These are phyloP conservation scores for Talaromyces albobiverticillius DNA, from an alignment of 2,329 filamentous ascomycete species.

Conservation along the genomic window DNA sequence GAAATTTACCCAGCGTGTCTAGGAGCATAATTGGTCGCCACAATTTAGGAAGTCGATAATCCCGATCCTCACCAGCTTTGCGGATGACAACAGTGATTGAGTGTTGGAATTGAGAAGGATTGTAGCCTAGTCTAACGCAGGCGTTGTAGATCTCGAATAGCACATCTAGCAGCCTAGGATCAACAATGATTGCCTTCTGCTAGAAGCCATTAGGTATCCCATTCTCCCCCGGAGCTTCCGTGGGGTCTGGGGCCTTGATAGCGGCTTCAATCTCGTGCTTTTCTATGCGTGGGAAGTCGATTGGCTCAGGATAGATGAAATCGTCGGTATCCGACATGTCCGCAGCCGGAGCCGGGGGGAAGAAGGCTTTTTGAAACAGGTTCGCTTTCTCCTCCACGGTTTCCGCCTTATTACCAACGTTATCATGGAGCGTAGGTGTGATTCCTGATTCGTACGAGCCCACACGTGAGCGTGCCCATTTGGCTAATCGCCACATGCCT, in stretches of 20 bases:
- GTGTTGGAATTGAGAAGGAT: not conserved
- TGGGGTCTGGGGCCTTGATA: not conserved
- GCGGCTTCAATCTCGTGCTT: not conserved
- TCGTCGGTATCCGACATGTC: not conserved
- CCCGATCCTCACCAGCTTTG: not conserved
- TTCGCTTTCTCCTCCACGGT: not conserved
- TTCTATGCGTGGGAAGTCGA: not conserved
- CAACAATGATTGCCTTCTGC: not conserved
- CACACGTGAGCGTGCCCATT: slow-evolving; percentile 20
- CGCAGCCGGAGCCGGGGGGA: not conserved
- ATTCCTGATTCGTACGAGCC: not conserved
- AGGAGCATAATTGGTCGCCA: not conserved
- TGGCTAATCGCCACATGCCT: slow-evolving; percentile 23
- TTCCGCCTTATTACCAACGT: not conserved
- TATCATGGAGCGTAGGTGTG: not conserved
- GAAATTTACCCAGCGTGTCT: slow-evolving; percentile 1
- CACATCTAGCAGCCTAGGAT: not conserved
- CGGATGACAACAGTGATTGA: not conserved
- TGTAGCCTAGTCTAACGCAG: not conserved
- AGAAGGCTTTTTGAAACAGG: not conserved
- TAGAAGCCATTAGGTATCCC: not conserved
- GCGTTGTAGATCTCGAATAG: not conserved
- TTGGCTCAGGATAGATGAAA: not conserved
- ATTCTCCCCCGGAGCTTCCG: not conserved
- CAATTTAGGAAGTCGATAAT: not conserved